Evolutionary conservation across 257 asterid species (phyloP).

Genomic region (Henckelia pumila): DNA sequence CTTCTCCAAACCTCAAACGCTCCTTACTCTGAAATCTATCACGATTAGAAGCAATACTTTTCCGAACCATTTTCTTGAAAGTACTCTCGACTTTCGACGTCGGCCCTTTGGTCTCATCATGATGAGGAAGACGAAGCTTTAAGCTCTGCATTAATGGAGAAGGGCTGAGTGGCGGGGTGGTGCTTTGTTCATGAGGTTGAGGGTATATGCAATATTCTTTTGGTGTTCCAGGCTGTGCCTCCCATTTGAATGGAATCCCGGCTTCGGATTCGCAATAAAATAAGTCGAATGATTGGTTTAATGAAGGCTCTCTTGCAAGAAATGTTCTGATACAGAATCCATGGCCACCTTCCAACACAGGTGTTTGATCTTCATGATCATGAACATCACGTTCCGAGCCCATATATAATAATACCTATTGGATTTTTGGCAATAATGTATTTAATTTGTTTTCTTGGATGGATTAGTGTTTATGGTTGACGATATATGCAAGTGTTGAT

Average conservation of each 20-base stretch:
- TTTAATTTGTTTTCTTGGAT: too few species aligned
- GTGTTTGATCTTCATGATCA: too few species aligned
- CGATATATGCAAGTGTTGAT: too few species aligned
- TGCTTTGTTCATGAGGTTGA: slow-evolving; percentile 19
- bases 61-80: not conserved
- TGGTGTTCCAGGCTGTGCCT: slow-evolving; percentile 40
- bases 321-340: too few species aligned
- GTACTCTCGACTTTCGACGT: not conserved
- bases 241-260: slow-evolving; percentile 44
- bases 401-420: too few species aligned
- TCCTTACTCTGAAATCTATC: not conserved
- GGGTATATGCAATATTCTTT: slow-evolving; percentile 10
- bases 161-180: slow-evolving; percentile 39
- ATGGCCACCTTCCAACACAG: too few species aligned
- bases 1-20: not conserved
- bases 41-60: not conserved
- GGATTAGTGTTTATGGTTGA: too few species aligned
- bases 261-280: slow-evolving; percentile 26
- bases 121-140: not conserved
- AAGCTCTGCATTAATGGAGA: slow-evolving; percentile 36
- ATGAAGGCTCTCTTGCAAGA: too few species aligned
- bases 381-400: too few species aligned
- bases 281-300: slow-evolving; percentile 8
- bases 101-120: not conserved
- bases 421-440: too few species aligned